Evolutionary conservation across 2,329 filamentous ascomycete genomes (phyloP).

Genomic region (Cryphonectria japonica): DNA sequence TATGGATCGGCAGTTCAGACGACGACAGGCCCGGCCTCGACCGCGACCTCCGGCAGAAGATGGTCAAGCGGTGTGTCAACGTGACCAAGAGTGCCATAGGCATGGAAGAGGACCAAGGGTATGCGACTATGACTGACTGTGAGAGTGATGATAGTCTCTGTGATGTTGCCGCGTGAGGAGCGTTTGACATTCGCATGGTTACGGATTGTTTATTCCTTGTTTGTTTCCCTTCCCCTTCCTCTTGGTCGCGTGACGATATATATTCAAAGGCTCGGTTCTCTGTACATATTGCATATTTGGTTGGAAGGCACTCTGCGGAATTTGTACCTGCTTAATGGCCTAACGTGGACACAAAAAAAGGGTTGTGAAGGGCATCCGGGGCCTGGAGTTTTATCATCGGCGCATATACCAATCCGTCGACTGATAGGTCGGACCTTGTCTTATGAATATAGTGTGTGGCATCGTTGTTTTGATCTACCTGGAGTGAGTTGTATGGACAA

Average conservation of each 20-base stretch:
- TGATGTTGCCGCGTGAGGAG: conserved; percentile 16
- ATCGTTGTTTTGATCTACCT: background rate
- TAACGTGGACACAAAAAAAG: conserved; percentile 18
- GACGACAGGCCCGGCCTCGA: conserved; percentile 58
- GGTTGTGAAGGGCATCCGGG: conserved; percentile 1
- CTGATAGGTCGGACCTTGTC: background rate
- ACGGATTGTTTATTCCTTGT: background rate
- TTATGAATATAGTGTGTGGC: background rate
- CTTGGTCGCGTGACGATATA: background rate
- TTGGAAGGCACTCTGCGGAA: background rate
- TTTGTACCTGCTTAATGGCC: conserved; percentile 17
- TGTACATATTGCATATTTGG: conserved; percentile 24
- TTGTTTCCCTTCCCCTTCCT: background rate
- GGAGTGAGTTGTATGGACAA: too few species aligned
- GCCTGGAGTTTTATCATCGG: conserved; percentile 6
- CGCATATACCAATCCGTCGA: background rate
- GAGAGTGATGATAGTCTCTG: conserved; percentile 41
- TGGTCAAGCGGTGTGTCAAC: conserved; percentile 59
- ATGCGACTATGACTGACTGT: conserved; percentile 60
- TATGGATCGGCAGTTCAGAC: conserved; percentile 61
- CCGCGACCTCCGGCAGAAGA: conserved; percentile 53
- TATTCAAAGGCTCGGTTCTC: conserved; percentile 10
- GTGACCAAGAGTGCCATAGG: conserved; percentile 62
- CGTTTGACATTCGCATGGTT: background rate
- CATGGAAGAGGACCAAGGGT: conserved; percentile 64